Percentiles rank a stretch among this genome's conserved stretches.
Conservation (phyloP, 306 rosid genomes). For the Glycine tomentella region DNA sequence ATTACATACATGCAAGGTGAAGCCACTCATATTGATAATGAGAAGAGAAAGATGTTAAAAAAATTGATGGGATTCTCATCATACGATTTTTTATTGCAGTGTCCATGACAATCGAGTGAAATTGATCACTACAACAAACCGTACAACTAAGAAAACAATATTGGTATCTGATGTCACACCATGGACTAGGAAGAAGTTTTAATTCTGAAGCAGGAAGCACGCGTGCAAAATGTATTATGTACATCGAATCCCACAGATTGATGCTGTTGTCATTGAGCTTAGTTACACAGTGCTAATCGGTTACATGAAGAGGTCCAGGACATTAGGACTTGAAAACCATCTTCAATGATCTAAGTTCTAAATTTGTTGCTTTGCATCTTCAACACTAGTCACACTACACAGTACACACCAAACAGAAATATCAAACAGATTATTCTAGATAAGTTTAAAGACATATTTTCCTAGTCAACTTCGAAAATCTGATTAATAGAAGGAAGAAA, state of each 20-base stretch:
- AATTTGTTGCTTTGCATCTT: conserved; percentile 2
- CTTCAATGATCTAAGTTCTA: neutral
- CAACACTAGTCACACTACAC: conserved; percentile 13
- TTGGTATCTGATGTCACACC: conserved; percentile 28
- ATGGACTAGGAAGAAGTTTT: conserved; percentile 1
- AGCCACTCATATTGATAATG: neutral
- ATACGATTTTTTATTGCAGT: conserved; percentile 12
- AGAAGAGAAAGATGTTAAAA: conserved; percentile 2
- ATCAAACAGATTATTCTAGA: conserved; percentile 13
- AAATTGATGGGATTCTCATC: conserved; percentile 11
- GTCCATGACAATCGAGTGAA: neutral
- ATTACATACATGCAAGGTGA: conserved; percentile 1
- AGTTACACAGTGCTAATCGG: neutral
- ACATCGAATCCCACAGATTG: conserved; percentile 38
- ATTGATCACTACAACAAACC: neutral
- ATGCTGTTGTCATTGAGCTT: conserved; percentile 24
- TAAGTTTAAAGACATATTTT: neutral
- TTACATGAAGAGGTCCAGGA: neutral
- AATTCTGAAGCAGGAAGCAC: conserved; percentile 20
- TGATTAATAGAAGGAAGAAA: neutral
- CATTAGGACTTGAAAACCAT: conserved; percentile 13
- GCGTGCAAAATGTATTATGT: neutral
- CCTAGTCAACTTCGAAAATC: neutral
- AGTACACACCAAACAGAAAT: conserved; percentile 1
- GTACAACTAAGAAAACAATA: neutral